A percentile compares a stretch with the other conserved stretches of the same genome.
Evolutionary conservation across 371 early-diverging fungal genomes (phyloP).

Genomic region (Scutellospora calospora): DNA sequence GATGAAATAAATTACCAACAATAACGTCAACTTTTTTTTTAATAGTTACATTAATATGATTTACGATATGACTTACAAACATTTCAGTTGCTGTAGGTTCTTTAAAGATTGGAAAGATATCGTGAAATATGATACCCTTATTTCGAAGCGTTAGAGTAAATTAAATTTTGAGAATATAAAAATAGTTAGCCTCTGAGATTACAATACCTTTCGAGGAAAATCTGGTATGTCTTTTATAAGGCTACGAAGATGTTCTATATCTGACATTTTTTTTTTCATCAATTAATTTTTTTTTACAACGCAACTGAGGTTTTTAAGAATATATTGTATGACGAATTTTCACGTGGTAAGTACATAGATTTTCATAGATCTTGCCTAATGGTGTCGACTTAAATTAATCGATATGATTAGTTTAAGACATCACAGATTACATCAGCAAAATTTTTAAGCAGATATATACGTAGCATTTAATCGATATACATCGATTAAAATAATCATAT

Average conservation of each 20-base stretch:
- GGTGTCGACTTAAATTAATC: too few relatives aligned
- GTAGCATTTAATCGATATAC: too few relatives aligned
- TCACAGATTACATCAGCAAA: too few relatives aligned
- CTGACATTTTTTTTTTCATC: conserved; percentile 10
- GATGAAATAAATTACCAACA: conserved; percentile 65
- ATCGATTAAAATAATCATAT: too few relatives aligned
- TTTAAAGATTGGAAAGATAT: conserved; percentile 96
- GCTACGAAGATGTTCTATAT: conserved; percentile 8
- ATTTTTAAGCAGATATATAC: too few relatives aligned
- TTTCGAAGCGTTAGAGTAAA: conserved; percentile 35
- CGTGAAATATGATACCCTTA: conserved; percentile 90
- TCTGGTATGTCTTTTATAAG: conserved; percentile 59
- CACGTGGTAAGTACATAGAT: too few relatives aligned
- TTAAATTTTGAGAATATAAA: background rate
- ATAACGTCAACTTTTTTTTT: conserved; percentile 87
- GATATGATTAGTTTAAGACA: too few relatives aligned
- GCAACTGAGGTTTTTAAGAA: too few relatives aligned
- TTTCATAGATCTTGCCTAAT: too few relatives aligned
- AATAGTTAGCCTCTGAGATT: background rate
- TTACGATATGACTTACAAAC: conserved; percentile 85
- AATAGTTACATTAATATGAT: conserved; percentile 76
- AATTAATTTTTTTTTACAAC: too few relatives aligned
- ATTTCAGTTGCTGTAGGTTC: conserved; percentile 93
- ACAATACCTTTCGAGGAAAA: conserved; percentile 69
- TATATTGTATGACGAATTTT: too few relatives aligned